Base-by-base conservation (phyloP, 2,329 filamentous ascomycete species). In the Botrytis pseudocinerea region DNA sequence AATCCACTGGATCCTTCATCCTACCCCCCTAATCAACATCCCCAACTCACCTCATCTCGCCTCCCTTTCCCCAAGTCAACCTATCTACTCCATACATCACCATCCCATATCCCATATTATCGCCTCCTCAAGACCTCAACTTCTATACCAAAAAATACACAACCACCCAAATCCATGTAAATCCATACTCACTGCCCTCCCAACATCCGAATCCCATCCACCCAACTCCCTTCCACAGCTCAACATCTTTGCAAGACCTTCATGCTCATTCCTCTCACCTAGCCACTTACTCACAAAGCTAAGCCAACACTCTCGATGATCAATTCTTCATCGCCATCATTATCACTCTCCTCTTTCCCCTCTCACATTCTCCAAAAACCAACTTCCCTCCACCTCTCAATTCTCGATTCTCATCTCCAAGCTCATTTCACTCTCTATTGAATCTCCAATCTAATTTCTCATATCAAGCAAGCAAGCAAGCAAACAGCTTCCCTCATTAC, bases 101-200 rank as follows among this genome's bases (percentile, higher is more conserved):
- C 32, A 32, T 32, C 32, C 32, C 10, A 12, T n/a, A n/a, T 14
- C 12, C 48, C 4, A 12, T 6, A 51, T 14, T 2, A 5, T 12
- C 5, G n/a, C 10, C 25, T 51, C 25, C 25, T n/a, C 25, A 14
- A 2, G 12, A 14, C 25, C 25, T 51, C 12, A n/a, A n/a, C 0
- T 12, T 10, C 4, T 9, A 10, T 12, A 51, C 46, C 22, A 51
- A 5, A 1, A 51, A 14, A 25, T 25, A 51, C 10, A 25, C 22
- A n/a, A 5, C 9, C 22, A 5, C 4, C 22, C 46, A 12, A 2
- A 46, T n/a, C 25, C 12, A n/a, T n/a, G 0, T 6, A 16, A 1
- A 14, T 51, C 12, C 12, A 12, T 2, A n/a, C n/a, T 25, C 48
- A n/a, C 10, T n/a, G 8, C 3, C 20, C 7, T 48, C 46, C 9